These are phyloP conservation scores for Hyaloscypha finlandica DNA, from an alignment of 495 filamentous ascomycete species.

Conservation along the genomic window DNA sequence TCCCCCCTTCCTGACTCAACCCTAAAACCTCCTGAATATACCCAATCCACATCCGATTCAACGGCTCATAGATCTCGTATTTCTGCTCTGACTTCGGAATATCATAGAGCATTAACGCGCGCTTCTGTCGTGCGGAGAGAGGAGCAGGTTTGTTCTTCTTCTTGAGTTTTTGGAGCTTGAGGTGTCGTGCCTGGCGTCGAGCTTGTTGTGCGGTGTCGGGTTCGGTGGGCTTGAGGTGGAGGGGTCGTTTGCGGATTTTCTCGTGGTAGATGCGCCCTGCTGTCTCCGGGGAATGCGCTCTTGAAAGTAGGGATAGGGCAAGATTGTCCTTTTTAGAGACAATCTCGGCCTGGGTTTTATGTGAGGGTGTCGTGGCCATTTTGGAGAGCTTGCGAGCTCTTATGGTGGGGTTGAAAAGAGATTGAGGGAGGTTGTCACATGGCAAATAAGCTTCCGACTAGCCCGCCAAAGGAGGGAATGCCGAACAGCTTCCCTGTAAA, in stretches of 20 bases:
- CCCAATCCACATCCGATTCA: conserved; percentile 76
- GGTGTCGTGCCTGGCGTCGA: conserved; percentile 51
- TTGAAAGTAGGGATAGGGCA: conserved; percentile 66
- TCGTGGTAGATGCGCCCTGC: conserved; percentile 73
- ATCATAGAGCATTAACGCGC: conserved; percentile 68
- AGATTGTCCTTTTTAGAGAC: conserved; percentile 37
- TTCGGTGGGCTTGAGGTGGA: conserved; percentile 67
- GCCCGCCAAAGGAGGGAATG: background rate
- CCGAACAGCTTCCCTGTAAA: background rate
- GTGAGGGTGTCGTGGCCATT: background rate
- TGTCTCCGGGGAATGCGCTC: conserved; percentile 71
- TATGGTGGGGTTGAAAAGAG: background rate
- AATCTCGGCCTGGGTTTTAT: background rate
- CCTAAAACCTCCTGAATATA: conserved; percentile 81
- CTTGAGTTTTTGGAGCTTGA: conserved; percentile 57
- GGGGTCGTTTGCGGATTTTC: conserved; percentile 78
- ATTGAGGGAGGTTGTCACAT: background rate
- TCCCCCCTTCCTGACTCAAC: conserved; percentile 36
- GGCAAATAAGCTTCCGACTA: background rate
- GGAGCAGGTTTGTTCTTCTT: conserved; percentile 70
- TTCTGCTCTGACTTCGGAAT: conserved; percentile 68
- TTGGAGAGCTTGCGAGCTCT: background rate
- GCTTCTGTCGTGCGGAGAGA: conserved; percentile 79
- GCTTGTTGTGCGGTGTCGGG: conserved; percentile 62
- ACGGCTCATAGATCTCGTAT: conserved; percentile 72